Conservation (phyloP, 257 asterid genomes). For the Solanum tarijense region DNA sequence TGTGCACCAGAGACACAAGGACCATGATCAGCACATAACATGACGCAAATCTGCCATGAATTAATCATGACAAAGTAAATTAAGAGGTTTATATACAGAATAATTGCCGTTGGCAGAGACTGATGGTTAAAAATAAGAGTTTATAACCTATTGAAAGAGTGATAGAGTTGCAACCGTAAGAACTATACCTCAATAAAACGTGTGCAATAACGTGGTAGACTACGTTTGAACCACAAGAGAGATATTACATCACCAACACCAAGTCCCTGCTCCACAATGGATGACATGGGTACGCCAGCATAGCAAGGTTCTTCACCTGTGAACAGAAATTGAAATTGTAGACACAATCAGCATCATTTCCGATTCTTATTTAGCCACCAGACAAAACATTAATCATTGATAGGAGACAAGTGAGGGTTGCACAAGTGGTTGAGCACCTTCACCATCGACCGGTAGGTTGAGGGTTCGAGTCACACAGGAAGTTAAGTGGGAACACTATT, state of each 20-base stretch:
- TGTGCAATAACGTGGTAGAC: slow-evolving; percentile 93
- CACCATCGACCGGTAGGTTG: background rate
- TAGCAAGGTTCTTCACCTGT: slow-evolving; percentile 98
- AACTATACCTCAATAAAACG: slow-evolving; percentile 85
- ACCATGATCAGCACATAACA: slow-evolving; percentile 99
- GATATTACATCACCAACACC: slow-evolving; percentile 99
- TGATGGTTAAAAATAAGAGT: background rate
- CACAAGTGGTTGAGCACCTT: background rate
- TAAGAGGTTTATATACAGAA: background rate
- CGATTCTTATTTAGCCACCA: background rate
- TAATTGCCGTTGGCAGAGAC: background rate
- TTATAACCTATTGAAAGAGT: background rate
- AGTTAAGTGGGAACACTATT: background rate
- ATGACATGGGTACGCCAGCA: slow-evolving; percentile 96
- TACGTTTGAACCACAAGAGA: slow-evolving; percentile 94
- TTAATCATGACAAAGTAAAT: slow-evolving; percentile 6
- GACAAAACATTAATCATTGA: background rate
- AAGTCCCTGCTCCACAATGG: slow-evolving; percentile 88
- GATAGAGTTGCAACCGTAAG: background rate
- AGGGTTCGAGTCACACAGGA: background rate
- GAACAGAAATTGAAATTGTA: slow-evolving; percentile 1
- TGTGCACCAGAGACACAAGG: slow-evolving; percentile 99
- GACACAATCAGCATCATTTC: slow-evolving; percentile 4
- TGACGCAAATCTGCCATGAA: slow-evolving; percentile 68
- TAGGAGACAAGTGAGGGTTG: background rate